Evolutionary conservation across 768 basidiomycete genomes (phyloP), one percentile per base, ranked within the genome.

Genomic region (Clavaria fumosa): DNA sequence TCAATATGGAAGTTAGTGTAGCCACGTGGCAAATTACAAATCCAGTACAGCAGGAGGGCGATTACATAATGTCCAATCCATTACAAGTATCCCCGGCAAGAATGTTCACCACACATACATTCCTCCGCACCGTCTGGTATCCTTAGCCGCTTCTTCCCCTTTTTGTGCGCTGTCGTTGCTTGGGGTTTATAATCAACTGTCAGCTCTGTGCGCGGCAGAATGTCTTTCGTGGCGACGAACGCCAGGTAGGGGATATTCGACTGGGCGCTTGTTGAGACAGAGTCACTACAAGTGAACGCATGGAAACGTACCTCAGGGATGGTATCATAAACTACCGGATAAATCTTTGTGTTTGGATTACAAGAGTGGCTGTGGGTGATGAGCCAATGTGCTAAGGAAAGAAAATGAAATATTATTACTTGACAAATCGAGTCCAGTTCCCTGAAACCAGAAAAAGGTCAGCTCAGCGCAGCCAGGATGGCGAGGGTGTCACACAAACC

Each of bases 391-490:
- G 14, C 14, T 28, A 14, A 28, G 9, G 9, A 14, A 14, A 28
- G 9, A 28, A 9, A 28, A 9, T 17, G 32, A 34, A 10, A 34
- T 33, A 11, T 11, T 5, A 5, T 5, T 38, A 78, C 78, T 81
- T 82, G 22, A 81, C 59, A 43, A 81, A 82, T 3, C 78, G 66
- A 5, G 77, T 75, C 79, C 79, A 82, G 45, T 81, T 82, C 5
- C 79, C 78, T 79, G 43, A 18, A 34, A 35, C 31, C 24, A 24
- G 11, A 21, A 3, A 17, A 38, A n/a, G 20, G 27, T 26, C 20
- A 33, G 20, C 24, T 28, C 4, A 49, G 31, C 39, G 23, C 28
- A 31, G 23, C 15, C 36, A 21, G 5, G 27, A 34, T 12, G 7
- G 34, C 12, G 19, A 14, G 19, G 5, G n/a, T 7, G 14, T 34